A percentile compares a stretch with the other conserved stretches of the same genome.
phyloP scores from a whole-genome alignment of 192 early-diverging fungal genomes.

The Phycomyces blakesleeanus region DNA sequence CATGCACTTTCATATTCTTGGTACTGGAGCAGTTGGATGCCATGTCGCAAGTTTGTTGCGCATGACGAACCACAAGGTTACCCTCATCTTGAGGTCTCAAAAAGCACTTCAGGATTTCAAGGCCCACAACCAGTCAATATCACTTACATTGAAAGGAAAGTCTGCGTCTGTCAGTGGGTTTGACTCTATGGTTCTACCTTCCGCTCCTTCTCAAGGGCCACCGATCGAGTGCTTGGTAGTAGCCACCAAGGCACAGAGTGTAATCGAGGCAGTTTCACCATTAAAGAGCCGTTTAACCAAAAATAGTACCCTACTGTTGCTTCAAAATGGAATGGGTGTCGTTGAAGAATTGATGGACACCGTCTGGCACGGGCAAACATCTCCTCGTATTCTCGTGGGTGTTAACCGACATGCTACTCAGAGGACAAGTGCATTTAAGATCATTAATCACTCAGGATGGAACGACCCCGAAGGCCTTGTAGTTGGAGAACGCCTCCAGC shows the following conservation, averaged over 20 bases:
- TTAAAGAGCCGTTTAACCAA: constrained; percentile 38
- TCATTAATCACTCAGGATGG: constrained; percentile 23
- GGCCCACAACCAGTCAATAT: constrained; percentile 10
- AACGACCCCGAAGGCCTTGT: constrained; percentile 7
- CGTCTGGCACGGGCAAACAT: neutral
- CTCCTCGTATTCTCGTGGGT: constrained; percentile 14
- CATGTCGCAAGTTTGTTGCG: constrained; percentile 58
- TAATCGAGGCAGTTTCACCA: constrained; percentile 39
- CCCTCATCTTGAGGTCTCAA: constrained; percentile 48
- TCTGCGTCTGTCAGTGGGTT: neutral
- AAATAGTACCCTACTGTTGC: constrained; percentile 46
- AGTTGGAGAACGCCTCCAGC: neutral
- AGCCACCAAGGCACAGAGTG: constrained; percentile 62
- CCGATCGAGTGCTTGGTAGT: constrained; percentile 49
- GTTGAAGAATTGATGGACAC: constrained; percentile 42
- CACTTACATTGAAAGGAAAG: constrained; percentile 6
- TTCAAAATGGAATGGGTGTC: constrained; percentile 67
- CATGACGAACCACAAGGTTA: constrained; percentile 42
- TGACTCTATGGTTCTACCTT: neutral
- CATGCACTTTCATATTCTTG: constrained; percentile 58
- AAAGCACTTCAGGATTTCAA: constrained; percentile 14
- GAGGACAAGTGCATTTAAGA: constrained; percentile 19
- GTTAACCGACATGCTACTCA: constrained; percentile 28
- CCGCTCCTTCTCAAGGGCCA: neutral
- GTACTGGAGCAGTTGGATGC: constrained; percentile 68